Conservation (phyloP, 2,329 filamentous ascomycete species). For the Colletotrichum eremochloae region DNA sequence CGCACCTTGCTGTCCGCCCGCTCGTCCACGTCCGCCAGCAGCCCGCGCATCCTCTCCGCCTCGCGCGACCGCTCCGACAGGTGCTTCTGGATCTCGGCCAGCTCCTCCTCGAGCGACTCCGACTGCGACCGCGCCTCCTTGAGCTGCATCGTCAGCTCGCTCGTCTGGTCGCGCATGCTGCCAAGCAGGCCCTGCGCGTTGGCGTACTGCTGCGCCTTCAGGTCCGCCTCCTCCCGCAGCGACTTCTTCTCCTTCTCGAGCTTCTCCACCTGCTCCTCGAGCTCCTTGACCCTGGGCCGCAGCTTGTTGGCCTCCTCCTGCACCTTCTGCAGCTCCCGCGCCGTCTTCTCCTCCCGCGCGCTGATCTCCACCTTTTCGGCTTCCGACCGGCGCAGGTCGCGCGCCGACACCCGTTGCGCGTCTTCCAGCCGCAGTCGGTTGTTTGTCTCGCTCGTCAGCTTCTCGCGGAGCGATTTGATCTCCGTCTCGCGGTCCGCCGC, state of each 20-base stretch:
- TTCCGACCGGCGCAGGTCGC: conserved; percentile 83
- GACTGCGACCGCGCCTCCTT: conserved; percentile 87
- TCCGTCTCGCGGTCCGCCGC: conserved; percentile 82
- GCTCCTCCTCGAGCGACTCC: conserved; percentile 91
- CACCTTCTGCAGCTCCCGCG: conserved; percentile 76
- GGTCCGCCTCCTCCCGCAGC: conserved; percentile 82
- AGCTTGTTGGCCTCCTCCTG: conserved; percentile 81
- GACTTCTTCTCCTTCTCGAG: conserved; percentile 76
- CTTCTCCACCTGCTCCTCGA: conserved; percentile 81
- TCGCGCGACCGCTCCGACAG: conserved; percentile 91
- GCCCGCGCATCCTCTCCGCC: conserved; percentile 91
- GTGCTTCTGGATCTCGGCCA: conserved; percentile 88
- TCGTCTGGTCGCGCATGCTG: conserved; percentile 93
- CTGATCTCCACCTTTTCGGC: conserved; percentile 83
- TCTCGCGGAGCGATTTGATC: conserved; percentile 82
- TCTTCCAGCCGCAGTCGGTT: conserved; percentile 83
- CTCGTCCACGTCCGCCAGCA: conserved; percentile 88
- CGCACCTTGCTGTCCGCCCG: conserved; percentile 84
- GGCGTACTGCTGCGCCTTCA: conserved; percentile 87
- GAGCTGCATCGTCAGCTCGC: conserved; percentile 90
- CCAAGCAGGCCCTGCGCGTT: conserved; percentile 88
- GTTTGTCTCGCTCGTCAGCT: conserved; percentile 80
- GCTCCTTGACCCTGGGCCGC: conserved; percentile 70
- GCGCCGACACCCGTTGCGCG: conserved; percentile 77
- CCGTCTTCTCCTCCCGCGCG: conserved; percentile 78